Conservation (phyloP, 805 yeast species). For the Starmerella asiatica region DNA sequence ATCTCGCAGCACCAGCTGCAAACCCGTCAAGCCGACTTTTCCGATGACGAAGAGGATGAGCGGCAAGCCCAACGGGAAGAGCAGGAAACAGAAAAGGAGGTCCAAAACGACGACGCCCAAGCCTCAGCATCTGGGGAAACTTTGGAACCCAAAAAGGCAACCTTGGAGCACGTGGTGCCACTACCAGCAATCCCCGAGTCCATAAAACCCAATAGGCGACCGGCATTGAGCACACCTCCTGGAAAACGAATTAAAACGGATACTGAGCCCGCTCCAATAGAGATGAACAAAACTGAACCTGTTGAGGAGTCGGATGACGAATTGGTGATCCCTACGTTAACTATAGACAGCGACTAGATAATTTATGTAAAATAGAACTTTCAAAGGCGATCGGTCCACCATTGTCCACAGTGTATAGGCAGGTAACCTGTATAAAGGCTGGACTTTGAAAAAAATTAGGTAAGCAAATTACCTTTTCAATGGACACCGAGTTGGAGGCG, state of each 20-base stretch:
- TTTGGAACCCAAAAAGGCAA: too few relatives aligned
- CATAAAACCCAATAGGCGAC: neutral
- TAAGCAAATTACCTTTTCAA: constrained; percentile 2
- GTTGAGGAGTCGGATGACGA: constrained; percentile 5
- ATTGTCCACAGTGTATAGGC: too few relatives aligned
- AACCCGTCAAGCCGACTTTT: neutral
- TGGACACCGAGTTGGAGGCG: constrained; percentile 16
- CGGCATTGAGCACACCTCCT: constrained; percentile 3
- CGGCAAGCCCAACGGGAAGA: neutral
- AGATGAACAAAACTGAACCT: neutral
- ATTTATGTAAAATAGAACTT: constrained; percentile 5
- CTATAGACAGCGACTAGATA: constrained; percentile 21
- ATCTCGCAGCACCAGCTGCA: constrained; percentile 3
- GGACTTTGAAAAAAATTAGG: constrained; percentile 2
- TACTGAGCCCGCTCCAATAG: neutral
- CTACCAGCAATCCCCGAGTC: constrained; percentile 8
- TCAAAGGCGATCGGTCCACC: too few relatives aligned
- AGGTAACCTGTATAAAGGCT: neutral
- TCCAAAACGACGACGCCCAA: too few relatives aligned
- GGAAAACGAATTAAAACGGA: constrained; percentile 6
- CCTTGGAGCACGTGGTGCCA: neutral
- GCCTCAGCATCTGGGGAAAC: too few relatives aligned
- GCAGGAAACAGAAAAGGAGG: neutral
- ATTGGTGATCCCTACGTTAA: constrained; percentile 18
- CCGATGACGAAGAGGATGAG: constrained; percentile 2